These are phyloP conservation scores for Takakia lepidozioides DNA, from an alignment of 225 moss, liverwort and hornwort species.

Conservation along the genomic window DNA sequence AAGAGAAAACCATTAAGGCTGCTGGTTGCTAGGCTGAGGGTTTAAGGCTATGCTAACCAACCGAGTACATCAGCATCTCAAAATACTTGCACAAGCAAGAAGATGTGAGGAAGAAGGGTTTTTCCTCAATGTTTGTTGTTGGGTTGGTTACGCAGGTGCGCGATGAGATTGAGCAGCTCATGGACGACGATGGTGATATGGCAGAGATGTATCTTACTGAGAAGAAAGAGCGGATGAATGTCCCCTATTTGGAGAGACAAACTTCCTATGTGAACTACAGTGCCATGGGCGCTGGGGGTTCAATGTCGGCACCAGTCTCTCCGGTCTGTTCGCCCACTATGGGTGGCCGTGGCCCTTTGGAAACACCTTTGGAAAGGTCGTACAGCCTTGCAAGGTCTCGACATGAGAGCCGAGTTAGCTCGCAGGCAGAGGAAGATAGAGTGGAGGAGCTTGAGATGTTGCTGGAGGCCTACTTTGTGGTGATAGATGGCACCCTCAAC, in stretches of 20 bases:
- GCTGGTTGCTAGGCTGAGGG: too few relatives aligned
- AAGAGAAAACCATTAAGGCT: too few relatives aligned
- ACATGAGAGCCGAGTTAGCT: constrained; percentile 53
- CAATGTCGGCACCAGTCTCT: constrained; percentile 87
- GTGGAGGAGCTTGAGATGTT: constrained; percentile 99
- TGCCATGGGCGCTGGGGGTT: constrained; percentile 44
- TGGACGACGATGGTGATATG: constrained; percentile 99
- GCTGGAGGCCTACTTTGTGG: constrained; percentile 95
- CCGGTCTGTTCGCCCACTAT: constrained; percentile 67
- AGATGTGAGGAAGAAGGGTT: not conserved
- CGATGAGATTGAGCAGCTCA: constrained; percentile 93
- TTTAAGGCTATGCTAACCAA: too few relatives aligned
- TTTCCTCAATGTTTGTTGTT: not conserved
- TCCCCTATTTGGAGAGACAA: constrained; percentile 36
- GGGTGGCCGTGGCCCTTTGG: constrained; percentile 20
- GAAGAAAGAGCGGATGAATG: constrained; percentile 46
- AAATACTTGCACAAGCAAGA: not conserved
- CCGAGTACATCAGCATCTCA: too few relatives aligned
- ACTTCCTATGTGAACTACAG: constrained; percentile 27
- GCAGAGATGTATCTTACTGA: constrained; percentile 93
- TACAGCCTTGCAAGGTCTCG: constrained; percentile 56
- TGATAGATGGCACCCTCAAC: constrained; percentile 94
- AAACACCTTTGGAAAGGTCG: constrained; percentile 53
- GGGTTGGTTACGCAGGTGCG: constrained; percentile 27
- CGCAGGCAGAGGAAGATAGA: constrained; percentile 52